Percentiles rank a stretch among this genome's conserved stretches.
phyloP scores from a whole-genome alignment of 768 basidiomycete species.

The Grammothele lineata region DNA sequence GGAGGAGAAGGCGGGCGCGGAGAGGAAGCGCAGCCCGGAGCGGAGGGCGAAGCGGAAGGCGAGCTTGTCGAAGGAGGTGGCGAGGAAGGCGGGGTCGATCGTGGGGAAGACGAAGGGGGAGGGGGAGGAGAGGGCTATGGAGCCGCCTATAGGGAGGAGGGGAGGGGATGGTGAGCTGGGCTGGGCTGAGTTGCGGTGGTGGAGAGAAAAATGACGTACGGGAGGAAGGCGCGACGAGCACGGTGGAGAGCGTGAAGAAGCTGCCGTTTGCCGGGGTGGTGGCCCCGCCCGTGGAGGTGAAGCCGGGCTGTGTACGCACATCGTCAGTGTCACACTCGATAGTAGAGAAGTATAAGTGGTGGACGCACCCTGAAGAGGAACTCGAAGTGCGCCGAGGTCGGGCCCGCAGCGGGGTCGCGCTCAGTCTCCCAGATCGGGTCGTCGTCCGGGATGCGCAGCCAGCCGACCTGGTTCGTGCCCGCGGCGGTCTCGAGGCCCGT shows the following conservation, averaged over 20 bases:
- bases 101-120: conserved; percentile 23
- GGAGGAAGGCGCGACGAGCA: conserved; percentile 19
- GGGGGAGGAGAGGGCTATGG: conserved; percentile 20
- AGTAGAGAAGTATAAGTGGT: no score
- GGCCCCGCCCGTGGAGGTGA: background rate
- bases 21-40: conserved; percentile 2
- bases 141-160: conserved; percentile 21
- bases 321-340: background rate
- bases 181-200: background rate
- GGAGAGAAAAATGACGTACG: conserved; percentile 9
- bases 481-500: conserved; percentile 8
- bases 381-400: conserved; percentile 11
- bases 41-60: conserved; percentile 21
- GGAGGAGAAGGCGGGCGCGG: conserved; percentile 10
- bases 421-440: background rate
- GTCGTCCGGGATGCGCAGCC: conserved; percentile 5
- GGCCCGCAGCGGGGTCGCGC: conserved; percentile 13
- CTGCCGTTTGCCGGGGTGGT: conserved; percentile 15
- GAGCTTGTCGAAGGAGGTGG: conserved; percentile 23
- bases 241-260: conserved; percentile 14
- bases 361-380: conserved; percentile 5
- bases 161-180: no score
- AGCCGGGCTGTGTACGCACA: background rate
- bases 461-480: conserved; percentile 7
- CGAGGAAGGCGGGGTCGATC: conserved; percentile 25